Percentiles rank a stretch among this genome's conserved stretches.
Conservation (phyloP, 306 rosid species). For the Cicer cuneatum region DNA sequence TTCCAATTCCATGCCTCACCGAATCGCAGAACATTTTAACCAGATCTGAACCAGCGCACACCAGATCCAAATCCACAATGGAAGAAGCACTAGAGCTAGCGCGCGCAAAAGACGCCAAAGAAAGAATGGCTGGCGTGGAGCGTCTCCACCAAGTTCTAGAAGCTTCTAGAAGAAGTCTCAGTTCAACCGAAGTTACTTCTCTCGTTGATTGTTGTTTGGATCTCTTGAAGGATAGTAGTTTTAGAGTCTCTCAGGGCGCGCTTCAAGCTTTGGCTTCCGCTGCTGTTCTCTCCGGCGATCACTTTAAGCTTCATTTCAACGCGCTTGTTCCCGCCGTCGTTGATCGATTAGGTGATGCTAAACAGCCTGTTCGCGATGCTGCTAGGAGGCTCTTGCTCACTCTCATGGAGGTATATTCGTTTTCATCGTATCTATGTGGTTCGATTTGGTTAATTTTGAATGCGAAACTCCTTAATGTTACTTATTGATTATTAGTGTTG, state of each 20-base stretch:
- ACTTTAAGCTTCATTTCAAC: constrained; percentile 89
- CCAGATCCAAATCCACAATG: constrained; percentile 62
- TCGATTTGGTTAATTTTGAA: constrained; percentile 1
- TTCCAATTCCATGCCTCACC: constrained; percentile 26
- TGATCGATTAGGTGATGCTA: constrained; percentile 89
- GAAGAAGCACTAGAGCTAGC: constrained; percentile 97
- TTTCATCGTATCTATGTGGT: background rate
- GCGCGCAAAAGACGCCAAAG: constrained; percentile 93
- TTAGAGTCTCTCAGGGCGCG: constrained; percentile 93
- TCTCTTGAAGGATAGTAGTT: constrained; percentile 94
- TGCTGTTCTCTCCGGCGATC: constrained; percentile 94
- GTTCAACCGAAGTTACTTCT: constrained; percentile 70
- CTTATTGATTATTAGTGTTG: background rate
- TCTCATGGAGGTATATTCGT: constrained; percentile 83
- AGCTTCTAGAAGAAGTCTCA: constrained; percentile 81
- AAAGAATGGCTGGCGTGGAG: constrained; percentile 99
- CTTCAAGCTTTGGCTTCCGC: constrained; percentile 97
- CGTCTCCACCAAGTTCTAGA: constrained; percentile 86
- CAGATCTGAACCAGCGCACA: constrained; percentile 51
- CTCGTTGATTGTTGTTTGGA: constrained; percentile 89
- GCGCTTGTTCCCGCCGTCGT: constrained; percentile 97
- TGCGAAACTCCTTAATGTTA: constrained; percentile 10
- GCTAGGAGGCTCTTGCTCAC: constrained; percentile 92
- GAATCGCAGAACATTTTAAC: background rate
- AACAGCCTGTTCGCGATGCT: constrained; percentile 99